These are phyloP conservation scores for Rhodamnia rubescens DNA, from an alignment of 345 rosid species.

Conservation along the genomic window DNA sequence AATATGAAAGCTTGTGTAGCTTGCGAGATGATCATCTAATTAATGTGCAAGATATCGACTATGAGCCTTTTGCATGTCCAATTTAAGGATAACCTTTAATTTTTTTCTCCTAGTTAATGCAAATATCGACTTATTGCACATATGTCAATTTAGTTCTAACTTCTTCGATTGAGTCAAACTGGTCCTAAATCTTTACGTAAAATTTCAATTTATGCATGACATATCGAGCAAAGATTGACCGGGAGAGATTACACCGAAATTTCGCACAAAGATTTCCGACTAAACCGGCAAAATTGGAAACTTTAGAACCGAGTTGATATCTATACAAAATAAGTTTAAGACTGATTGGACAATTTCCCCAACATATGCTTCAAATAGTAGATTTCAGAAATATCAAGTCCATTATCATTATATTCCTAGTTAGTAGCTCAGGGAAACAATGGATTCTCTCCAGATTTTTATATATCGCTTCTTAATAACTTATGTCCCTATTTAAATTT, in stretches of 20 bases:
- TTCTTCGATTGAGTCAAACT: too few species aligned
- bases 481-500: neutral
- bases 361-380: neutral
- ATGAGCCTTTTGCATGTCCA: neutral
- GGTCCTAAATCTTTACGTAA: neutral
- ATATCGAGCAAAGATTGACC: neutral
- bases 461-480: neutral
- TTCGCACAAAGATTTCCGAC: accelerated
- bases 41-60: neutral
- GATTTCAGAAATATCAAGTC: neutral
- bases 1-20: neutral
- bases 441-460: neutral
- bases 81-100: too few species aligned
- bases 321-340: accelerated
- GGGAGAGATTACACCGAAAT: neutral
- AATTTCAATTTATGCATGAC: neutral
- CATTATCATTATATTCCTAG: neutral
- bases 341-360: neutral
- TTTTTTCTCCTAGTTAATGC: too few species aligned
- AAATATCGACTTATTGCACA: too few species aligned
- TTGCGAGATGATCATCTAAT: neutral
- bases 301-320: accelerated
- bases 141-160: neutral
- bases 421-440: neutral
- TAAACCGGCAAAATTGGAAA: accelerated